Evolutionary conservation across 1,284 basidiomycete genomes (phyloP).

Genomic region (Rhizoctonia solani): DNA sequence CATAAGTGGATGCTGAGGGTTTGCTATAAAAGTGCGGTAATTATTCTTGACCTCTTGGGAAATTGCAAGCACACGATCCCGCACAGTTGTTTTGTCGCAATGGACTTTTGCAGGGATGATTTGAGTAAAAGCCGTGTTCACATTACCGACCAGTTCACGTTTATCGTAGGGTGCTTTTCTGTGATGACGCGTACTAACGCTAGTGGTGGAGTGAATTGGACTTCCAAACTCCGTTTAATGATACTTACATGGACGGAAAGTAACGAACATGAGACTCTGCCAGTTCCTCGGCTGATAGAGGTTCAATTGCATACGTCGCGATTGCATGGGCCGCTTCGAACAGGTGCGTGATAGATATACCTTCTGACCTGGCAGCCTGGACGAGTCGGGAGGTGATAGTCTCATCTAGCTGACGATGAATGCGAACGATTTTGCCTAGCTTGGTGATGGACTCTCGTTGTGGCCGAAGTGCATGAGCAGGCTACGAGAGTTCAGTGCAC

Average conservation of each 20-base stretch:
- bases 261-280: background rate
- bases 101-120: constrained; percentile 2
- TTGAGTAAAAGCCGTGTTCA: constrained; percentile 6
- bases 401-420: constrained; percentile 7
- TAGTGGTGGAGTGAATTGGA: background rate
- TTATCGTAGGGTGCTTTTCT: constrained; percentile 11
- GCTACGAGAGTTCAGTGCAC: background rate
- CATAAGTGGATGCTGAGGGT: background rate
- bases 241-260: constrained; percentile 7
- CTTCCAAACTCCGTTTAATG: background rate
- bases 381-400: constrained; percentile 4
- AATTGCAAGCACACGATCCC: background rate
- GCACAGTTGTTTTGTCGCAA: background rate
- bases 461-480: constrained; percentile 16
- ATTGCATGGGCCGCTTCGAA: constrained; percentile 16
- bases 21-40: constrained; percentile 5
- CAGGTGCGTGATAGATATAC: constrained; percentile 2
- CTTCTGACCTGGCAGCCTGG: background rate
- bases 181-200: constrained; percentile 27
- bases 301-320: constrained; percentile 16
- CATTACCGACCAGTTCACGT: constrained; percentile 9
- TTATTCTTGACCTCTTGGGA: background rate
- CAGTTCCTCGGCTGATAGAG: background rate
- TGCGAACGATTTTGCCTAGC: constrained; percentile 13
- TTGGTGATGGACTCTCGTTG: constrained; percentile 15